Evolutionary conservation across 2,329 filamentous ascomycete species (phyloP).

Genomic region (Akanthomyces dipterigenus): DNA sequence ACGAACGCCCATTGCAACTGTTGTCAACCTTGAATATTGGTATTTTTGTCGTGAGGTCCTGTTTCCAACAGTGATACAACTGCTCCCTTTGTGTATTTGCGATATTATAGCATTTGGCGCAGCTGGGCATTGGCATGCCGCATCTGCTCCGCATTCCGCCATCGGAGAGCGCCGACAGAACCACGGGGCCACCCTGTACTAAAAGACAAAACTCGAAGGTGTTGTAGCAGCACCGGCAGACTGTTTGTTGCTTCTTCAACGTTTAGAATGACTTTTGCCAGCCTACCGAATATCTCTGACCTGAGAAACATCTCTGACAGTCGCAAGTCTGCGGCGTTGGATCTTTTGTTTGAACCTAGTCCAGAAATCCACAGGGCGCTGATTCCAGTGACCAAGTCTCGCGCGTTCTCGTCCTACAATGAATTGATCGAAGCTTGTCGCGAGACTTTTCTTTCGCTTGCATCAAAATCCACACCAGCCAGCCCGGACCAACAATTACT

Average conservation of each 20-base stretch:
- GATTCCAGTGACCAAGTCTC: conserved; percentile 54
- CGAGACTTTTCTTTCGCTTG: conserved; percentile 53
- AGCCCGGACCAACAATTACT: conserved; percentile 52
- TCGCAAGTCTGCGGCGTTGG: conserved; percentile 54
- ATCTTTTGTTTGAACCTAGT: conserved; percentile 81
- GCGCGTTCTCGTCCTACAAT: conserved; percentile 58
- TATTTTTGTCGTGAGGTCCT: too few species aligned
- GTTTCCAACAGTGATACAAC: too few species aligned
- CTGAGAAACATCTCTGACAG: conserved; percentile 50
- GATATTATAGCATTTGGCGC: too few species aligned
- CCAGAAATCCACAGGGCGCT: conserved; percentile 65
- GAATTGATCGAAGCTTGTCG: conserved; percentile 63
- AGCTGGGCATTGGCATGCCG: background rate
- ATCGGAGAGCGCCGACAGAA: conserved; percentile 5
- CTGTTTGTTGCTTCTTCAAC: background rate
- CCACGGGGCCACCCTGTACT: conserved; percentile 3
- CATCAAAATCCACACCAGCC: conserved; percentile 39
- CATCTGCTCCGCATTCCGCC: background rate
- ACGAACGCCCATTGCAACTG: too few species aligned
- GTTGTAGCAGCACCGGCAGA: background rate
- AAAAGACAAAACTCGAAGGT: background rate
- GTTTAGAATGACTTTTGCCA: conserved; percentile 1
- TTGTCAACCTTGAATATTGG: too few species aligned
- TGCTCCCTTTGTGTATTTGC: background rate
- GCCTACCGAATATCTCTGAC: conserved; percentile 49